Conservation (phyloP, 768 basidiomycete genomes). For the Macrocybe gigantea region DNA sequence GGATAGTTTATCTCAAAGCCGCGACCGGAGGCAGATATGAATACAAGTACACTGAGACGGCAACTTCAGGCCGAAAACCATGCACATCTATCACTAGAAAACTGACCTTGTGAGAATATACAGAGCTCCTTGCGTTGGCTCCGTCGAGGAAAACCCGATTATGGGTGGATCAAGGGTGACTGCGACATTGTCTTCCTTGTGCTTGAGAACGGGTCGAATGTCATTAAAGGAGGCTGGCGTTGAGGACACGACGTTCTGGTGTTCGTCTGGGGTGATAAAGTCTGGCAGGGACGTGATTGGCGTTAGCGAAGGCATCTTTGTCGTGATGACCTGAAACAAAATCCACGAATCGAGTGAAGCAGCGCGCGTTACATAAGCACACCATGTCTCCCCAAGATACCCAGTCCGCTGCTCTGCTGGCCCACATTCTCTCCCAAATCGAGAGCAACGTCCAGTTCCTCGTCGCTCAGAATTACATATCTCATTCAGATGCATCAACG, state of each 20-base stretch:
- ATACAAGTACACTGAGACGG: slow-evolving; percentile 39
- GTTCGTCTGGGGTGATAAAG: slow-evolving; percentile 54
- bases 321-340: not conserved
- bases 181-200: slow-evolving; percentile 67
- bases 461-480: slow-evolving; percentile 47
- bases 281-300: slow-evolving; percentile 29
- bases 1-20: slow-evolving; percentile 89
- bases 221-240: slow-evolving; percentile 82
- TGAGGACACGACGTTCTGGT: slow-evolving; percentile 58
- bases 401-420: slow-evolving; percentile 41
- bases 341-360: not conserved
- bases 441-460: slow-evolving; percentile 55
- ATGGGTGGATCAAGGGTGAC: slow-evolving; percentile 66
- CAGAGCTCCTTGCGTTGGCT: slow-evolving; percentile 57
- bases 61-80: not conserved
- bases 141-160: slow-evolving; percentile 48
- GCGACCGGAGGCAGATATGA: slow-evolving; percentile 21
- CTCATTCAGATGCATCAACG: slow-evolving; percentile 38
- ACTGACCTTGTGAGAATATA: slow-evolving; percentile 82
- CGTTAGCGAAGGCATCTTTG: slow-evolving; percentile 32
- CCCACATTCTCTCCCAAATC: slow-evolving; percentile 54
- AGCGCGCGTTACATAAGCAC: no score
- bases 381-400: slow-evolving; percentile 27
- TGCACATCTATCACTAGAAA: slow-evolving; percentile 5
- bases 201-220: slow-evolving; percentile 78